Conservation (phyloP, 83 land plant species). For the Diphasiastrum complanatum region DNA sequence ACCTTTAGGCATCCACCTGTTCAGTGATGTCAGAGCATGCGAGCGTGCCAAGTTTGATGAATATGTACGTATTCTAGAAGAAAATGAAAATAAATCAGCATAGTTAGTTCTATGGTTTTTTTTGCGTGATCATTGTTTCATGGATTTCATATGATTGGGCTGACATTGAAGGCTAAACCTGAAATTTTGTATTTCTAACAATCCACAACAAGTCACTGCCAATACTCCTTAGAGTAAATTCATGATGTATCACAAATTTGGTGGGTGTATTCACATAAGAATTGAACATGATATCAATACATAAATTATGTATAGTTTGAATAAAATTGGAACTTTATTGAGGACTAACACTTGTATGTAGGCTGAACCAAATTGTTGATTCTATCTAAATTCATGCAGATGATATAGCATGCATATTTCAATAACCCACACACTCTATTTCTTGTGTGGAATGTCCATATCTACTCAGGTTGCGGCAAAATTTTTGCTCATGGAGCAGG, state of each 20-base stretch:
- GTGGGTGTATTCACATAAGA: no score
- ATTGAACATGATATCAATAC: no score
- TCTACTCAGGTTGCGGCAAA: constrained; percentile 58
- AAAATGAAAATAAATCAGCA: neutral
- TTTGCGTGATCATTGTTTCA: neutral
- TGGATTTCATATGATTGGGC: no score
- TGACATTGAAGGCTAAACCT: neutral
- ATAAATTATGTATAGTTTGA: no score
- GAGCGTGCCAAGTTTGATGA: constrained; percentile 86
- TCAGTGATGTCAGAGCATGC: constrained; percentile 60
- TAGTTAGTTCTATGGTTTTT: neutral
- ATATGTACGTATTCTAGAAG: constrained; percentile 35
- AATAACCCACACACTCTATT: no score
- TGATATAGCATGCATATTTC: neutral
- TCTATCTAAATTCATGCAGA: neutral
- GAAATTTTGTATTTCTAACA: neutral
- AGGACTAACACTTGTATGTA: no score
- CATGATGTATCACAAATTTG: no score
- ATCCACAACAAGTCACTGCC: no score
- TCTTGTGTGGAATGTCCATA: neutral
- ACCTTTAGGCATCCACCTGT: constrained; percentile 58
- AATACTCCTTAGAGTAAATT: no score
- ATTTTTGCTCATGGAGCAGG: constrained; percentile 43
- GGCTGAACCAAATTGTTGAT: no score
- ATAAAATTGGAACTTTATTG: no score